Evolutionary conservation across 2,329 filamentous ascomycete species (phyloP).

Genomic region (Cadophora gregata): DNA sequence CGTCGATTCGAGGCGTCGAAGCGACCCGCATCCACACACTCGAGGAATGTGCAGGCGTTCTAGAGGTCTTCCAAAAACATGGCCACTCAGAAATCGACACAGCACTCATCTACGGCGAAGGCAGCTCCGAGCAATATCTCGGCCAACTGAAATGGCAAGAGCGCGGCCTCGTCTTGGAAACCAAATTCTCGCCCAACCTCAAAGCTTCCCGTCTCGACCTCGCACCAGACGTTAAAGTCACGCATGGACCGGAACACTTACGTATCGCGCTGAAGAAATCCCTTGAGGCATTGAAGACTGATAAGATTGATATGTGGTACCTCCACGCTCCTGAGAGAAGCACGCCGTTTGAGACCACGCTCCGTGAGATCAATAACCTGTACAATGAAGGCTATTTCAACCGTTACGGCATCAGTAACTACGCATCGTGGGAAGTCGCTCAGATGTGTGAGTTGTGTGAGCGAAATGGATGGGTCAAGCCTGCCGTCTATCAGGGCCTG

Average conservation of each 20-base stretch:
- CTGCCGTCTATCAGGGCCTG: slow-evolving; percentile 45
- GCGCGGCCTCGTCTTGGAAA: slow-evolving; percentile 65
- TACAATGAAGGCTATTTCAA: slow-evolving; percentile 44
- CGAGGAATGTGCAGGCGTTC: slow-evolving; percentile 2
- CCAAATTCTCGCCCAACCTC: slow-evolving; percentile 51
- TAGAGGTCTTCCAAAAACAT: slow-evolving; percentile 20
- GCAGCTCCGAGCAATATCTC: slow-evolving; percentile 69
- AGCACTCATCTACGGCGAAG: slow-evolving; percentile 67
- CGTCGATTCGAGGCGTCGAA: slow-evolving; percentile 19
- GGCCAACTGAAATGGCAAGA: slow-evolving; percentile 64
- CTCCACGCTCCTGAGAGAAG: slow-evolving; percentile 40
- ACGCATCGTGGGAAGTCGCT: slow-evolving; percentile 49
- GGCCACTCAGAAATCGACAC: slow-evolving; percentile 47
- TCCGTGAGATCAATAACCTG: slow-evolving; percentile 43
- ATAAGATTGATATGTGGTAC: slow-evolving; percentile 46
- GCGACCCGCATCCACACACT: slow-evolving; percentile 21
- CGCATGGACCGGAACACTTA: slow-evolving; percentile 57
- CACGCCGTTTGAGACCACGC: slow-evolving; percentile 40
- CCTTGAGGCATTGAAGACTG: slow-evolving; percentile 58
- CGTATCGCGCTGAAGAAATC: slow-evolving; percentile 56
- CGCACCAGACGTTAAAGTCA: slow-evolving; percentile 25
- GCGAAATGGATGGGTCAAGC: slow-evolving; percentile 44
- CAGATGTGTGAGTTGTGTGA: slow-evolving; percentile 44
- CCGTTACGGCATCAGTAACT: slow-evolving; percentile 67
- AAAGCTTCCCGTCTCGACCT: slow-evolving; percentile 4